These are phyloP conservation scores for Telfairia occidentalis DNA, from an alignment of 331 rosid genomes.

Conservation along the genomic window DNA sequence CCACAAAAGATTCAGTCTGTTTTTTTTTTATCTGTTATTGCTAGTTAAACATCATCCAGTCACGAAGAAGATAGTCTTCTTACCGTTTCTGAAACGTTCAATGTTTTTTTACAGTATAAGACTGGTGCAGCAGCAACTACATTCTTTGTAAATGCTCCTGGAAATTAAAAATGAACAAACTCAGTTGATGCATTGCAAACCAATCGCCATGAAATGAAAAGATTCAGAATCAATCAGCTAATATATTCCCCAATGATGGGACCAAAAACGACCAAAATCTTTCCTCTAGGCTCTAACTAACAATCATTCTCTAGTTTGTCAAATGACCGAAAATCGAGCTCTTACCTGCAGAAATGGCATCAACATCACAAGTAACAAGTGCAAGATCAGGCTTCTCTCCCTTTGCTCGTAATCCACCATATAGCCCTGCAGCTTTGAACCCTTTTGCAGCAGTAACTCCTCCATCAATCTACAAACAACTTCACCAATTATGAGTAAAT, in stretches of 20 bases:
- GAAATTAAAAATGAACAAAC: background rate
- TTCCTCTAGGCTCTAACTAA: too few relatives aligned
- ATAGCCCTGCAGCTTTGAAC: slow-evolving; percentile 74
- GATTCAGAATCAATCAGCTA: background rate
- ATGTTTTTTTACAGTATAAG: slow-evolving; percentile 48
- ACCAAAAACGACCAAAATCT: background rate
- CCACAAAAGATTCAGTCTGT: too few relatives aligned
- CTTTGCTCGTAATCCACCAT: slow-evolving; percentile 71
- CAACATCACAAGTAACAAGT: slow-evolving; percentile 84
- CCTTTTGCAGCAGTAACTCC: slow-evolving; percentile 93
- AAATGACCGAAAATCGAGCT: background rate
- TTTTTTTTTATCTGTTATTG: too few relatives aligned
- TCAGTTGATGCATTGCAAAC: background rate
- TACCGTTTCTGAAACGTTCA: slow-evolving; percentile 54
- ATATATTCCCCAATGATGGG: background rate
- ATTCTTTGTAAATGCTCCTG: slow-evolving; percentile 77
- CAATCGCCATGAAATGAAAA: background rate
- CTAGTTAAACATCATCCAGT: background rate
- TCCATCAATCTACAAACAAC: slow-evolving; percentile 71
- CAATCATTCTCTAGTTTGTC: background rate
- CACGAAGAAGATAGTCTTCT: background rate
- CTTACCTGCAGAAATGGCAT: slow-evolving; percentile 81
- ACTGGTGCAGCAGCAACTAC: slow-evolving; percentile 97
- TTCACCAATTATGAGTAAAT: too few relatives aligned
- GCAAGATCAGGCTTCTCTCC: slow-evolving; percentile 87